Evolutionary conservation across 805 yeast genomes (phyloP).

Genomic region (Saccharomyces kudriavzevii): DNA sequence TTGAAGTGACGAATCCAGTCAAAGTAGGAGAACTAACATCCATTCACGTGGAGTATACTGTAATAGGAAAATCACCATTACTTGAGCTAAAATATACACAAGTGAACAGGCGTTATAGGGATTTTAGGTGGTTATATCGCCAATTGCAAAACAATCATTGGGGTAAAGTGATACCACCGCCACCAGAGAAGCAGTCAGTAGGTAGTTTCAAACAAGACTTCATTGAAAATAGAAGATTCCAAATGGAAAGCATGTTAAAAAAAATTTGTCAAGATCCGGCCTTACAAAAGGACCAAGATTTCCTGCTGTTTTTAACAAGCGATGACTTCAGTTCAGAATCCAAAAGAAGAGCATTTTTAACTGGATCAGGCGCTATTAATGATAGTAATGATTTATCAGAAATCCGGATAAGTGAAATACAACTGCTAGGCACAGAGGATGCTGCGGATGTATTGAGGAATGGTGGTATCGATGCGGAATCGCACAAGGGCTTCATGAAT

Average conservation of each 20-base stretch:
- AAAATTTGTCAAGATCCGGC: conserved; percentile 52
- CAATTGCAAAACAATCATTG: conserved; percentile 82
- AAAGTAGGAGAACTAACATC: conserved; percentile 86
- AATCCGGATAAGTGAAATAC: conserved; percentile 27
- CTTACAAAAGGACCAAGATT: conserved; percentile 66
- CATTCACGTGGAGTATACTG: conserved; percentile 81
- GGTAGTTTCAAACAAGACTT: conserved; percentile 89
- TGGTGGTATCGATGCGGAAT: conserved; percentile 39
- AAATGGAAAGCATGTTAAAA: conserved; percentile 76
- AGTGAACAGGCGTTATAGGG: conserved; percentile 82
- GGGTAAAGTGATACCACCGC: conserved; percentile 88
- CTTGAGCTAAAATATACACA: conserved; percentile 36
- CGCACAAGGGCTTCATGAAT: conserved; percentile 58
- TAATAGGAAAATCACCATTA: conserved; percentile 47
- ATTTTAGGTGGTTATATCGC: conserved; percentile 89
- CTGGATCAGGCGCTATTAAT: conserved; percentile 45
- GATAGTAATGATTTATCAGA: conserved; percentile 35
- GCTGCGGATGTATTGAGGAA: conserved; percentile 20
- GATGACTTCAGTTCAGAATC: conserved; percentile 61
- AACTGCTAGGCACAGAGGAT: conserved; percentile 29
- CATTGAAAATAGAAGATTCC: conserved; percentile 74
- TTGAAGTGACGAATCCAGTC: conserved; percentile 81
- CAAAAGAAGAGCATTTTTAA: conserved; percentile 56
- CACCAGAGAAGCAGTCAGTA: conserved; percentile 87
- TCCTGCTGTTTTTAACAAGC: conserved; percentile 67